Conservation (phyloP, 192 early-diverging fungal genomes). For the Kickxella alabastrina region DNA sequence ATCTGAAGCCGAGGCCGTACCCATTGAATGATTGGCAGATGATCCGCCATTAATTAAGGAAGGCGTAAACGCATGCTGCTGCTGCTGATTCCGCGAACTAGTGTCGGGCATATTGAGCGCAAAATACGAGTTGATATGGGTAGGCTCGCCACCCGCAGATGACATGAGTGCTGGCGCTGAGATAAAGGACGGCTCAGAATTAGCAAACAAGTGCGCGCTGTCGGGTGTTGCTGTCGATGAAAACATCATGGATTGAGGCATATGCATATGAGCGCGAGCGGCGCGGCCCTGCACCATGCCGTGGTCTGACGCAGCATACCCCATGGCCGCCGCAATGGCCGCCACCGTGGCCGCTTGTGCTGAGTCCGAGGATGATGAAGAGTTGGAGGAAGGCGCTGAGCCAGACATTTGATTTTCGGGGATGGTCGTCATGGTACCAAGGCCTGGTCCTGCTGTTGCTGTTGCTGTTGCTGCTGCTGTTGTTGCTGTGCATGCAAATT, state of each 20-base stretch:
- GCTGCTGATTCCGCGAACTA: slow-evolving; percentile 8
- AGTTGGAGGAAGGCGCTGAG: too few species aligned
- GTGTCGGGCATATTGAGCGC: slow-evolving; percentile 7
- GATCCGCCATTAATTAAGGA: neutral
- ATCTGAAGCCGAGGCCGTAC: neutral
- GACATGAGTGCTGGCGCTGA: slow-evolving; percentile 46
- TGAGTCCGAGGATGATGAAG: too few species aligned
- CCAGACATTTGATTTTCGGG: slow-evolving; percentile 12
- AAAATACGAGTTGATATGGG: slow-evolving; percentile 38
- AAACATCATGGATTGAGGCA: slow-evolving; percentile 2
- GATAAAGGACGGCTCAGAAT: slow-evolving; percentile 20
- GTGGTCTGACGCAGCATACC: slow-evolving; percentile 2
- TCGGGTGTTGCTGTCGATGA: slow-evolving; percentile 1
- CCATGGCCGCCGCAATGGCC: slow-evolving; percentile 7
- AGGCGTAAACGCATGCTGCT: slow-evolving; percentile 9
- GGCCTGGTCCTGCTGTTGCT: neutral
- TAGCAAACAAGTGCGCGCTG: neutral
- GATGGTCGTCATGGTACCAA: slow-evolving; percentile 24
- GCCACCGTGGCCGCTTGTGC: slow-evolving; percentile 2
- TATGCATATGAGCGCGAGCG: neutral
- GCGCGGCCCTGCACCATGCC: neutral
- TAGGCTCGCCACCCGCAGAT: slow-evolving; percentile 34
- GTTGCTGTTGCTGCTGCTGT: slow-evolving; percentile 1
- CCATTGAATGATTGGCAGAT: neutral
- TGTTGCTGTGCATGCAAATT: neutral